A percentile compares a stretch with the other conserved stretches of the same genome.
These are phyloP conservation scores for Cicer arietinum DNA, from an alignment of 306 rosid species.

Conservation along the genomic window DNA sequence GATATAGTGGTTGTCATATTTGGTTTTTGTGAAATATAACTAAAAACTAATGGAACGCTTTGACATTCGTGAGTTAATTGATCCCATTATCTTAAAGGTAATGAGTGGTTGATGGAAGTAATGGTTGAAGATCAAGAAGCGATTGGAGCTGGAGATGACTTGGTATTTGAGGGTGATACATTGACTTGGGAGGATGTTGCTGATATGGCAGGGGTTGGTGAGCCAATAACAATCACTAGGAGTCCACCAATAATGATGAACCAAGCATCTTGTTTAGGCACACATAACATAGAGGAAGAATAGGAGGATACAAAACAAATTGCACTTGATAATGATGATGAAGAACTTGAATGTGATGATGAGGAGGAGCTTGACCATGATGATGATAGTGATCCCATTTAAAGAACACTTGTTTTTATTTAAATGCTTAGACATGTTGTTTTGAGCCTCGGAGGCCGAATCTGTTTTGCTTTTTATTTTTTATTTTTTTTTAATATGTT, in stretches of 20 bases:
- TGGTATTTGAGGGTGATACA: background rate
- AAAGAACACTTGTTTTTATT: too few species aligned
- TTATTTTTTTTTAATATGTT: too few species aligned
- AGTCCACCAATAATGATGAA: background rate
- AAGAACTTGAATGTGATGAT: too few species aligned
- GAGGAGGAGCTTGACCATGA: too few species aligned
- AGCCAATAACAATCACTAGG: background rate
- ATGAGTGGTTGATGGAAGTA: background rate
- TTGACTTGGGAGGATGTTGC: too few species aligned
- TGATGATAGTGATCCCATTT: too few species aligned
- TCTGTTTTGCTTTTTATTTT: too few species aligned
- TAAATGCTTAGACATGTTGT: background rate
- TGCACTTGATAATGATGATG: background rate
- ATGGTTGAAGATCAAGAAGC: background rate
- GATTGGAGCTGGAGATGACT: background rate
- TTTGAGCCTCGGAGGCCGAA: too few species aligned
- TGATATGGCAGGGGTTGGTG: too few species aligned
- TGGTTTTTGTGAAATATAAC: background rate
- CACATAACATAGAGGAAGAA: background rate
- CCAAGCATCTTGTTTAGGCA: background rate
- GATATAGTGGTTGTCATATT: background rate
- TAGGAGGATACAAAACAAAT: background rate
- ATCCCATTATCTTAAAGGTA: background rate
- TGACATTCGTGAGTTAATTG: background rate
- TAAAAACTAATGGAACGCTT: background rate